Evolutionary conservation across 768 basidiomycete species (phyloP).

Genomic region (Naganishia onofrii): DNA sequence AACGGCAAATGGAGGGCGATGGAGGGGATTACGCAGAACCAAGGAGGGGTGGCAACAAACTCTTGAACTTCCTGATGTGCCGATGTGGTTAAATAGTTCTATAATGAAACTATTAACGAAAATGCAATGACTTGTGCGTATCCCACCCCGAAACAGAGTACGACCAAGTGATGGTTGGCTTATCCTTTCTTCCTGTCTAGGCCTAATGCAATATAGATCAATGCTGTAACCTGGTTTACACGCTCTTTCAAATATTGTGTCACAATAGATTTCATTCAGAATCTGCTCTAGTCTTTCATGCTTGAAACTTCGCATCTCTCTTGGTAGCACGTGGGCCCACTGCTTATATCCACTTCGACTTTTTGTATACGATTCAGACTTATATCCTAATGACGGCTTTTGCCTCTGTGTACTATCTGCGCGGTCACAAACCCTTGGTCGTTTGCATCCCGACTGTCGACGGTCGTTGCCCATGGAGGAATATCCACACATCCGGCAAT

Average conservation of each 20-base stretch:
- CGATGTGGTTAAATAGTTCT: conserved; percentile 39
- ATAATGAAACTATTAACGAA: conserved; percentile 21
- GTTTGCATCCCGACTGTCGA: too few relatives aligned
- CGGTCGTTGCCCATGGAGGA: too few relatives aligned
- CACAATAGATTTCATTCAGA: neutral
- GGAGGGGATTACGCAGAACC: conserved; percentile 44
- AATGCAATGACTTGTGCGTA: conserved; percentile 16
- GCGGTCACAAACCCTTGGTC: too few relatives aligned
- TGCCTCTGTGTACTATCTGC: too few relatives aligned
- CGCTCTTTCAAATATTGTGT: neutral
- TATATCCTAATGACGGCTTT: neutral
- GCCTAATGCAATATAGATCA: conserved; percentile 19
- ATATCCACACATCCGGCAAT: too few relatives aligned
- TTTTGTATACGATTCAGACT: neutral
- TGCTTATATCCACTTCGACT: neutral
- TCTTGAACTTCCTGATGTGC: conserved; percentile 45
- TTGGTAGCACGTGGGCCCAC: neutral
- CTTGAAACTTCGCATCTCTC: neutral
- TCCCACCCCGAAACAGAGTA: neutral
- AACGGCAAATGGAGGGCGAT: conserved; percentile 39
- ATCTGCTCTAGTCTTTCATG: neutral
- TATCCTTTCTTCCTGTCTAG: neutral
- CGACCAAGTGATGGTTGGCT: neutral
- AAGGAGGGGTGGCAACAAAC: conserved; percentile 44
- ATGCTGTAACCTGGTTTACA: conserved; percentile 2